A percentile compares a stretch with the other conserved stretches of the same genome.
phyloP scores from a whole-genome alignment of 345 rosid genomes.

The Raphanus sativus region DNA sequence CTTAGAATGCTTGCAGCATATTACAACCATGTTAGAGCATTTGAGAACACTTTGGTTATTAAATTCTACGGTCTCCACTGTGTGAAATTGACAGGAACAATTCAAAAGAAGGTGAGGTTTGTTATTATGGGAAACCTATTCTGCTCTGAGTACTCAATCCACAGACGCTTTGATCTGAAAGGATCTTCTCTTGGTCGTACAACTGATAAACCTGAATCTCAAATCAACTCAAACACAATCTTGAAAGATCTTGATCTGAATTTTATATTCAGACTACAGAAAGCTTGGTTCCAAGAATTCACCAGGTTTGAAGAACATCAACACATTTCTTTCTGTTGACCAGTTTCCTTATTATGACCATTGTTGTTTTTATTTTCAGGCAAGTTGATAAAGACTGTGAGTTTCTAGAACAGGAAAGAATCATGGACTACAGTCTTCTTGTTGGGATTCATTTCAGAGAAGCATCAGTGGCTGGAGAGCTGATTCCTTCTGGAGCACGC shows the following conservation, averaged over 20 bases:
- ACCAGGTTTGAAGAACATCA: slow-evolving; percentile 23
- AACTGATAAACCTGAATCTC: slow-evolving; percentile 79
- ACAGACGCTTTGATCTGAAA: slow-evolving; percentile 73
- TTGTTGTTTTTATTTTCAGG: slow-evolving; percentile 29
- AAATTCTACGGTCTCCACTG: slow-evolving; percentile 86
- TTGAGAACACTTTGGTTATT: slow-evolving; percentile 73
- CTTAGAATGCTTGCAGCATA: slow-evolving; percentile 75
- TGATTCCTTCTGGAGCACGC: slow-evolving; percentile 61
- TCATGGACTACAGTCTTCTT: slow-evolving; percentile 92
- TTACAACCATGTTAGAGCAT: slow-evolving; percentile 44
- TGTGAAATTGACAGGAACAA: slow-evolving; percentile 74
- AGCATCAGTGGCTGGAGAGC: slow-evolving; percentile 56
- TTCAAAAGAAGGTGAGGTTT: slow-evolving; percentile 89
- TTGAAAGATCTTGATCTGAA: slow-evolving; percentile 86
- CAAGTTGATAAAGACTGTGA: slow-evolving; percentile 95
- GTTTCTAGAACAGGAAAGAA: slow-evolving; percentile 87
- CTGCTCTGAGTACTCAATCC: slow-evolving; percentile 69
- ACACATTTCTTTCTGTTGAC: background rate
- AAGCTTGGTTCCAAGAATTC: slow-evolving; percentile 80
- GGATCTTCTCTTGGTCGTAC: slow-evolving; percentile 50
- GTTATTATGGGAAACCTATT: slow-evolving; percentile 93
- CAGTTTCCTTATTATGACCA: background rate
- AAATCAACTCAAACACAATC: slow-evolving; percentile 70
- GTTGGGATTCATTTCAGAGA: slow-evolving; percentile 92
- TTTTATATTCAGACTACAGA: slow-evolving; percentile 74